These are phyloP conservation scores for Botryotinia calthae DNA, from an alignment of 2,329 filamentous ascomycete species.

Conservation along the genomic window DNA sequence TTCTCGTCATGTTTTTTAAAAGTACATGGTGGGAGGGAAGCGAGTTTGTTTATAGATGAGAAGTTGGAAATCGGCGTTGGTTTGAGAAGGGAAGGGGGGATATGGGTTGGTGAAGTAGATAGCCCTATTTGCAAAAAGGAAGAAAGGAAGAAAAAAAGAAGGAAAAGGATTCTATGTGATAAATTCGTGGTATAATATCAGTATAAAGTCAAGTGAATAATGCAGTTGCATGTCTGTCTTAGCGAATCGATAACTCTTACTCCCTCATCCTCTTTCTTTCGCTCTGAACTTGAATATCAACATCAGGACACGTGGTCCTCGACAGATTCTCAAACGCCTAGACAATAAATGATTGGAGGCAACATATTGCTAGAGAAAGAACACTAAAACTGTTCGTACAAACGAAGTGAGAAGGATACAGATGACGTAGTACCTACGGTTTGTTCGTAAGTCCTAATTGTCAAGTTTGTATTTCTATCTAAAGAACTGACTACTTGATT, in stretches of 20 bases:
- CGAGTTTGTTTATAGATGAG: not conserved
- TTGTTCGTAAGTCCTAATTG: too few relatives aligned
- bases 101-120: not conserved
- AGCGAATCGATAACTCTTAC: not conserved
- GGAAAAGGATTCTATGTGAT: too few relatives aligned
- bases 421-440: too few relatives aligned
- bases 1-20: not conserved
- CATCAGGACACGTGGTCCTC: too few relatives aligned
- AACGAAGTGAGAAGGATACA: too few relatives aligned
- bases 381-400: too few relatives aligned
- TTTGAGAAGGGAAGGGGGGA: not conserved
- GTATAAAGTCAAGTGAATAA: not conserved
- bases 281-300: too few relatives aligned
- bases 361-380: not conserved
- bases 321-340: not conserved
- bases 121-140: fast-evolving
- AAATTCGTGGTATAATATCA: not conserved
- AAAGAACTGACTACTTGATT: too few relatives aligned
- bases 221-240: not conserved
- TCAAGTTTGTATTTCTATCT: too few relatives aligned
- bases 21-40: not conserved
- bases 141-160: fast-evolving
- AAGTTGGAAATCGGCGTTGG: not conserved
- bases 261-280: too few relatives aligned
- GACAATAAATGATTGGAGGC: not conserved